These are phyloP conservation scores for Nemania sp. DNA, from an alignment of 2,329 filamentous ascomycete genomes.

Conservation along the genomic window DNA sequence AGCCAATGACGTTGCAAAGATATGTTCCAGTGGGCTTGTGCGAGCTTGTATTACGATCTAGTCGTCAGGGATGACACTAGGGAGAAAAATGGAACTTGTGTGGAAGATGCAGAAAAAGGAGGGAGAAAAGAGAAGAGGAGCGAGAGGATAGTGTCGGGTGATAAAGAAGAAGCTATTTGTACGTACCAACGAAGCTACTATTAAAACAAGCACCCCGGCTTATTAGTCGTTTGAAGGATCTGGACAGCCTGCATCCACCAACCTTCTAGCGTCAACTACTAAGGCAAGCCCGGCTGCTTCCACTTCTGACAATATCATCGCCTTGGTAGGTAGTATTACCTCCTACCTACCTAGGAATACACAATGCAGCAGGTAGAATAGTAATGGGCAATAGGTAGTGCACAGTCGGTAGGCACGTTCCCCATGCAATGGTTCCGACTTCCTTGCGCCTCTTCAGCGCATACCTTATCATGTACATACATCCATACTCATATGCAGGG, in stretches of 20 bases:
- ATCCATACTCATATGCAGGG: not conserved
- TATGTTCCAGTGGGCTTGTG: not conserved
- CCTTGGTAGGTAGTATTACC: constrained; percentile 12
- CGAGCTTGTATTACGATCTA: not conserved
- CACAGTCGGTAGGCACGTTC: too few species aligned
- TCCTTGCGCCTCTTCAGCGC: not conserved
- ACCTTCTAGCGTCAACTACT: constrained; percentile 3
- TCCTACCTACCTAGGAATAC: not conserved
- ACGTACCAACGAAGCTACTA: constrained; percentile 11
- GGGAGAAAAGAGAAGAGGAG: constrained; percentile 8
- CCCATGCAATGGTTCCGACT: too few species aligned
- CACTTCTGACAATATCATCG: not conserved
- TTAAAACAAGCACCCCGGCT: constrained; percentile 17
- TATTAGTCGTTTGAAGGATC: constrained; percentile 26
- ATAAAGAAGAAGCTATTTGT: constrained; percentile 27
- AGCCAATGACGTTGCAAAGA: constrained; percentile 1
- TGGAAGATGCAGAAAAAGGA: constrained; percentile 9
- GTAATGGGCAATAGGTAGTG: not conserved
- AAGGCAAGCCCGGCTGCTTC: constrained; percentile 12
- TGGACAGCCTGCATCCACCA: constrained; percentile 18
- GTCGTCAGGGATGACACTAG: not conserved
- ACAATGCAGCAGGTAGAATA: too few species aligned
- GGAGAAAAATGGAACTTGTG: constrained; percentile 9
- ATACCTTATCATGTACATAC: too few species aligned
- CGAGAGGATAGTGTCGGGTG: constrained; percentile 5